Percentiles rank a stretch among this genome's conserved stretches.
phyloP scores from a whole-genome alignment of 441 rosid species.

The Croton laevigatus region DNA sequence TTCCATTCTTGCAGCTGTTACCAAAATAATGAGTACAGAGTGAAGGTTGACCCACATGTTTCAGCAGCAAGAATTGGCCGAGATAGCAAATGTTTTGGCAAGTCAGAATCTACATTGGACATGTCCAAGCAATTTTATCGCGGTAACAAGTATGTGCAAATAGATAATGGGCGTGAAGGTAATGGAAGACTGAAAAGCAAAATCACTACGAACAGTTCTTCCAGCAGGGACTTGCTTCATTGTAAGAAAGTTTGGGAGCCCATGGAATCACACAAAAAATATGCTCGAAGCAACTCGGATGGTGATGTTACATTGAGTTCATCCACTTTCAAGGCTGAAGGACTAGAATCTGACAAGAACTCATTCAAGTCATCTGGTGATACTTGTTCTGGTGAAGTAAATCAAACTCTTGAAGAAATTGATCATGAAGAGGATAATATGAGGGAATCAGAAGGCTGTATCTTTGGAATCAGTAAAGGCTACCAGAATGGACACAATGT shows the following conservation, averaged over 20 bases:
- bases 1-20: constrained; percentile 67
- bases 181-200: constrained; percentile 61
- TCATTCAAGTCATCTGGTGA: constrained; percentile 37
- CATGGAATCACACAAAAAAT: constrained; percentile 56
- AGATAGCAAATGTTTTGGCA: constrained; percentile 49
- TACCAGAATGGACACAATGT: constrained; percentile 27
- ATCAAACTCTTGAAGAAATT: constrained; percentile 36
- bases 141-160: constrained; percentile 54
- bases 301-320: constrained; percentile 49
- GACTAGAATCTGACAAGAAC: constrained; percentile 26
- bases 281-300: constrained; percentile 57
- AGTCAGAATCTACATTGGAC: constrained; percentile 50
- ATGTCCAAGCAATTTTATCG: constrained; percentile 57
- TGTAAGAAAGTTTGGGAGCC: constrained; percentile 76
- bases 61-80: constrained; percentile 47
- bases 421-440: constrained; percentile 29
- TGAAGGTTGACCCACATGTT: constrained; percentile 51
- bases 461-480: constrained; percentile 26
- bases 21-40: constrained; percentile 54
- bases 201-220: constrained; percentile 34
- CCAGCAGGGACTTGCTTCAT: constrained; percentile 38
- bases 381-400: constrained; percentile 32
- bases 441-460: constrained; percentile 28
- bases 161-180: constrained; percentile 46
- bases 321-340: constrained; percentile 43